Conservation (phyloP, 2,329 filamentous ascomycete genomes). For the Aureobasidium sp. region DNA sequence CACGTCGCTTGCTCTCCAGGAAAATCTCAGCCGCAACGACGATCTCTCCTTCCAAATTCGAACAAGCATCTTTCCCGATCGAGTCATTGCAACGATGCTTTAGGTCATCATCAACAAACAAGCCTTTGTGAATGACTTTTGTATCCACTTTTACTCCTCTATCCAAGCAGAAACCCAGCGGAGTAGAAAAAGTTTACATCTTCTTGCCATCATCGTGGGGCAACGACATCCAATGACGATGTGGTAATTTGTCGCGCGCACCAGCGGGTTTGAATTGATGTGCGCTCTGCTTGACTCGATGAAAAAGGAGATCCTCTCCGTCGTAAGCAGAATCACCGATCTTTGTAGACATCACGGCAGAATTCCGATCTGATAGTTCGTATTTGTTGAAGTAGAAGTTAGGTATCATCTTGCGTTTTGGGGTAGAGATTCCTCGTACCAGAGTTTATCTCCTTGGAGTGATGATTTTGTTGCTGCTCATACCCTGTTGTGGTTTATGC, state of each 20-base stretch:
- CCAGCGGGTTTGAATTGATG: neutral
- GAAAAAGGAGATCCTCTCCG: neutral
- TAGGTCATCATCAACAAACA: neutral
- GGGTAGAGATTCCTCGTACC: neutral
- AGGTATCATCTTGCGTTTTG: neutral
- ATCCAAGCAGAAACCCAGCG: too few relatives aligned
- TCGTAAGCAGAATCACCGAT: neutral
- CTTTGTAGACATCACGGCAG: too few relatives aligned
- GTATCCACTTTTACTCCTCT: neutral
- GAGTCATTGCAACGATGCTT: neutral
- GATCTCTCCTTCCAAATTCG: slow-evolving; percentile 2
- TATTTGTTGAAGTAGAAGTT: neutral
- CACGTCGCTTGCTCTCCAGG: neutral
- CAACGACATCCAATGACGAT: neutral
- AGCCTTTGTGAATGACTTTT: neutral
- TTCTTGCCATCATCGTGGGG: neutral
- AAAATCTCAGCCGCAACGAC: neutral
- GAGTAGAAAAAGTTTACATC: neutral
- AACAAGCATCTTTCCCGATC: neutral
- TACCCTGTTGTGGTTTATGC: neutral
- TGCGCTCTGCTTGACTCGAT: neutral
- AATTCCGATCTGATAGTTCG: too few relatives aligned
- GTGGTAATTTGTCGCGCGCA: neutral
- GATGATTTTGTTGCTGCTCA: neutral
- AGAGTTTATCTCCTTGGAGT: neutral